Conservation (phyloP, 352 stramenopile genomes). For the Globisporangium paroecandrum region DNA sequence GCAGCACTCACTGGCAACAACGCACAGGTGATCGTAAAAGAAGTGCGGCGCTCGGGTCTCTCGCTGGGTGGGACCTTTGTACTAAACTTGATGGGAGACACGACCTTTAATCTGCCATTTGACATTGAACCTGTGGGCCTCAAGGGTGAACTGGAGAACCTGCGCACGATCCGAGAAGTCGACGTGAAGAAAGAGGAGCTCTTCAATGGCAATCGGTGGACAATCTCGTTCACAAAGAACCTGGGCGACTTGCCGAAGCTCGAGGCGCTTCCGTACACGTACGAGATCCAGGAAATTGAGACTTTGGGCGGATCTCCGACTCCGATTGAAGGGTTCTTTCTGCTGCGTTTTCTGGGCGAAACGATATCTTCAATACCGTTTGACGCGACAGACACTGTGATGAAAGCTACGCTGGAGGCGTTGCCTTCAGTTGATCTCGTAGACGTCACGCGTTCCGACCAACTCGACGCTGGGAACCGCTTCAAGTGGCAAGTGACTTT, state of each 20-base stretch:
- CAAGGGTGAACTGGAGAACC: constrained; percentile 84
- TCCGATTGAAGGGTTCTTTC: constrained; percentile 90
- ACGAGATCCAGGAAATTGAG: constrained; percentile 92
- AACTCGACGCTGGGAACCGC: constrained; percentile 79
- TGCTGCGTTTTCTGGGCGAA: constrained; percentile 78
- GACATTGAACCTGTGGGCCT: constrained; percentile 82
- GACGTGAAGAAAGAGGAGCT: constrained; percentile 69
- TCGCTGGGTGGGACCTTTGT: constrained; percentile 91
- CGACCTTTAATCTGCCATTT: constrained; percentile 90
- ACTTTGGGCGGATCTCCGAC: constrained; percentile 91
- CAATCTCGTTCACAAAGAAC: constrained; percentile 94
- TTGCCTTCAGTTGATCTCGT: constrained; percentile 86
- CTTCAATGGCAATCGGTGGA: constrained; percentile 90
- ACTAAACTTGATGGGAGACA: constrained; percentile 89
- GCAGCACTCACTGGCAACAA: constrained; percentile 52
- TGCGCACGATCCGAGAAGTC: constrained; percentile 53
- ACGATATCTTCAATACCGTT: constrained; percentile 75
- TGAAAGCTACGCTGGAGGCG: constrained; percentile 89
- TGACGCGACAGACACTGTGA: constrained; percentile 76
- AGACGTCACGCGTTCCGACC: constrained; percentile 77
- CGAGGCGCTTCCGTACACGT: constrained; percentile 82
- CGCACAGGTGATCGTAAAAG: constrained; percentile 56
- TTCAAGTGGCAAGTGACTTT: constrained; percentile 94
- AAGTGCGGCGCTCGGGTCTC: constrained; percentile 70
- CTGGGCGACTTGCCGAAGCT: constrained; percentile 93